These are phyloP conservation scores for Mentha longifolia DNA, from an alignment of 257 asterid genomes.

Conservation along the genomic window DNA sequence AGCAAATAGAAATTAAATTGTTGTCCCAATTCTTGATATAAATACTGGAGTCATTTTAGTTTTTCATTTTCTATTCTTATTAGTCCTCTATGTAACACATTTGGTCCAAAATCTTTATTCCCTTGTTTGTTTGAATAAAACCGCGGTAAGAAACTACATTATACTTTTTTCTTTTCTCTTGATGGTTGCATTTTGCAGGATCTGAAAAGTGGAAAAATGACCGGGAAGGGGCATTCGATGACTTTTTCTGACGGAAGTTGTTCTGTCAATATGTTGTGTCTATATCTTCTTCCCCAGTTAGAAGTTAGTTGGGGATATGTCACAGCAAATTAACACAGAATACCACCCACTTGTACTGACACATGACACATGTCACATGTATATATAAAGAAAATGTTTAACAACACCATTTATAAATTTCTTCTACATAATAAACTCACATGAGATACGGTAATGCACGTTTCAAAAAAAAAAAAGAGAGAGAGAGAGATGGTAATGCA, in stretches of 20 bases:
- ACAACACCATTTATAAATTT: slow-evolving; percentile 35
- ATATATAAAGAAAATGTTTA: slow-evolving; percentile 35
- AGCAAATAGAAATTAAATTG: slow-evolving; percentile 32
- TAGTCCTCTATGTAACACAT: slow-evolving; percentile 39
- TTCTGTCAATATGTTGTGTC: slow-evolving; percentile 56
- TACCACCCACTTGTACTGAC: slow-evolving; percentile 49
- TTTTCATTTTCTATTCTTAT: slow-evolving; percentile 31
- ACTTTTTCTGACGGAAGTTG: slow-evolving; percentile 89
- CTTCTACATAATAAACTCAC: slow-evolving; percentile 26
- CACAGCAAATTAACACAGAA: slow-evolving; percentile 45
- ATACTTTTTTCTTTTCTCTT: slow-evolving; percentile 48
- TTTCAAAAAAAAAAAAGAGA: not conserved
- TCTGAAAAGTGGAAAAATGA: slow-evolving; percentile 76
- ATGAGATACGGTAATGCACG: slow-evolving; percentile 12
- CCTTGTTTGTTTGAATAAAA: slow-evolving; percentile 38
- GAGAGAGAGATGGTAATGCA: slow-evolving; percentile 9
- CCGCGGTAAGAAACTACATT: slow-evolving; percentile 41
- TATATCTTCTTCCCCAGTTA: slow-evolving; percentile 52
- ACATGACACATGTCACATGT: slow-evolving; percentile 35
- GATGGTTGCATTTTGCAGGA: slow-evolving; percentile 95
- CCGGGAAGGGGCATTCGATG: slow-evolving; percentile 96
- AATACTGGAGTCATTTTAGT: slow-evolving; percentile 31
- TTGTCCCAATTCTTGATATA: slow-evolving; percentile 20
- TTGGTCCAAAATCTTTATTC: slow-evolving; percentile 38
- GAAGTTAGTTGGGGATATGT: slow-evolving; percentile 44